Evolutionary conservation across 2,329 filamentous ascomycete species (phyloP).

Genomic region (Verticillium isaacii): DNA sequence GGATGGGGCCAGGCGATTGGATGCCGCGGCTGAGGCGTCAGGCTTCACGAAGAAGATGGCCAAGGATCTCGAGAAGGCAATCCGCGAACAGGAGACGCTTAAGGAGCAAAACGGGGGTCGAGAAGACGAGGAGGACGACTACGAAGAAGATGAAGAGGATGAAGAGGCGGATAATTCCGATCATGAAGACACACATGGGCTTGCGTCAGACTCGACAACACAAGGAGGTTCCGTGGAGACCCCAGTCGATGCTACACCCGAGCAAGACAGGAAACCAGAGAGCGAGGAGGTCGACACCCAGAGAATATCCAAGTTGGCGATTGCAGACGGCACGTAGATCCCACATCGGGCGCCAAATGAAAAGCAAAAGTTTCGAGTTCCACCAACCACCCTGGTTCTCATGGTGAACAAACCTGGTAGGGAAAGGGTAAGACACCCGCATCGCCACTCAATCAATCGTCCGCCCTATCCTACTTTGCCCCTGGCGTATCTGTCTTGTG

Average conservation of each 20-base stretch:
- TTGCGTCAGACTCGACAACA: not conserved
- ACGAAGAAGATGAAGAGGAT: slow-evolving; percentile 17
- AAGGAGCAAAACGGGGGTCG: slow-evolving; percentile 30
- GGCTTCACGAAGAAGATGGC: slow-evolving; percentile 97
- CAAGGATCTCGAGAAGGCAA: slow-evolving; percentile 87
- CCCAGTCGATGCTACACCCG: not conserved
- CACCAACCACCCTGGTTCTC: not conserved
- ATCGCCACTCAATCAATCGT: not conserved
- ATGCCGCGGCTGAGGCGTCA: slow-evolving; percentile 85
- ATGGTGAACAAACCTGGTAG: not conserved
- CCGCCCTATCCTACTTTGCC: not conserved
- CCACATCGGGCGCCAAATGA: not conserved
- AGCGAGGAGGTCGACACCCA: slow-evolving; percentile 15
- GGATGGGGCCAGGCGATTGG: slow-evolving; percentile 65
- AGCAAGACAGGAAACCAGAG: slow-evolving; percentile 14
- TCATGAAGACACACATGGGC: slow-evolving; percentile 17
- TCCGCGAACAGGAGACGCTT: slow-evolving; percentile 66
- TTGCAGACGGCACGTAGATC: slow-evolving; percentile 6
- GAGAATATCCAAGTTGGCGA: slow-evolving; percentile 10
- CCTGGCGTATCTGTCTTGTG: not conserved
- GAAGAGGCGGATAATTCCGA: slow-evolving; percentile 16
- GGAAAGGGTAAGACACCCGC: not conserved
- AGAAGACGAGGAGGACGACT: slow-evolving; percentile 25
- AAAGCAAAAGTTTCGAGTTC: not conserved
- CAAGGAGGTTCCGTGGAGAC: not conserved